phyloP scores from a whole-genome alignment of 108 stramenopile genomes.

The Pseudonitzschia delicatissima region DNA sequence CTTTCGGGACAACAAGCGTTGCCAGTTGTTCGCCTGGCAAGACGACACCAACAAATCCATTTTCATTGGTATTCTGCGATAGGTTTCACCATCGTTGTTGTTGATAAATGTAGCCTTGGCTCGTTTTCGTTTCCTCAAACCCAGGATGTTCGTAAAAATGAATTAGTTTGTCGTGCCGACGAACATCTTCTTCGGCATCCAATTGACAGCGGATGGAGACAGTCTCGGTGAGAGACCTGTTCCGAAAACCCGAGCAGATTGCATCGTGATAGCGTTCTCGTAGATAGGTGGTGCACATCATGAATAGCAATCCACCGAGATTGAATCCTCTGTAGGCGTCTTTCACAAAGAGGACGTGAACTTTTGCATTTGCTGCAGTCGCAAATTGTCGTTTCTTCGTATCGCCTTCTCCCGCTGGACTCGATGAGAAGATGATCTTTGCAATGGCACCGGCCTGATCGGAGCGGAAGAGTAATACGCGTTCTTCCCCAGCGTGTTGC shows the following conservation, averaged over 20 bases:
- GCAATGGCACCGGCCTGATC: conserved; percentile 58
- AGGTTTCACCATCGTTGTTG: conserved; percentile 63
- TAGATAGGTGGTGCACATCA: conserved; percentile 42
- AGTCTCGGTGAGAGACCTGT: no score
- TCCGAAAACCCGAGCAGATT: background rate
- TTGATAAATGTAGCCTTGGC: conserved; percentile 55
- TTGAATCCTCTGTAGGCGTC: conserved; percentile 51
- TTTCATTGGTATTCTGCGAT: conserved; percentile 66
- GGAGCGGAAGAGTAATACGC: conserved; percentile 57
- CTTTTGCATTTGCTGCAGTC: conserved; percentile 41
- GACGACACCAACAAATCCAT: conserved; percentile 18
- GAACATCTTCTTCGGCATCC: conserved; percentile 67
- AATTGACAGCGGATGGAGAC: conserved; percentile 30
- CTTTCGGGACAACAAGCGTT: background rate
- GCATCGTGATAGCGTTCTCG: conserved; percentile 18
- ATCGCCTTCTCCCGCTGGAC: background rate
- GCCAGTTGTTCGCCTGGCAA: background rate
- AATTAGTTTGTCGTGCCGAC: conserved; percentile 55
- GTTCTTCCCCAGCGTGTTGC: conserved; percentile 53
- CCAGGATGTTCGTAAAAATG: conserved; percentile 54
- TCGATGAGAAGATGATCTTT: conserved; percentile 60
- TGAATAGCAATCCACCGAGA: conserved; percentile 62
- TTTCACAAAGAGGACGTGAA: conserved; percentile 65
- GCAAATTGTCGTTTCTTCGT: background rate
- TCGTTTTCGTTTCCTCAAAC: conserved; percentile 41